Percentiles rank a stretch among this genome's conserved stretches.
Conservation (phyloP, 2,329 filamentous ascomycete genomes). For the Ceratocystis destructans region DNA sequence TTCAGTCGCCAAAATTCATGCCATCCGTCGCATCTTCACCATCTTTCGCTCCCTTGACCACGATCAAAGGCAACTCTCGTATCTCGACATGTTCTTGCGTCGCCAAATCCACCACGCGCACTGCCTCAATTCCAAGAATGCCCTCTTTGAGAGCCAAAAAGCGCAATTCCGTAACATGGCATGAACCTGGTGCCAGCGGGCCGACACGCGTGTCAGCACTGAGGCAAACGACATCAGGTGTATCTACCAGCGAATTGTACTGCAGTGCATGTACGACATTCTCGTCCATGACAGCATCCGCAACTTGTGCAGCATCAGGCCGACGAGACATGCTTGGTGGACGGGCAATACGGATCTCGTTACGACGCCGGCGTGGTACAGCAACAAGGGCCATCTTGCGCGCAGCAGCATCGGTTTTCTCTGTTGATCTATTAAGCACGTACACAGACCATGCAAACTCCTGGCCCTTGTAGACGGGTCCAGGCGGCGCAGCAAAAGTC, state of each 20-base stretch:
- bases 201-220: slow-evolving; percentile 63
- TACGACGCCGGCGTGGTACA: slow-evolving; percentile 49
- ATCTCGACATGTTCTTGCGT: slow-evolving; percentile 68
- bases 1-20: neutral
- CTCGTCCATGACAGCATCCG: slow-evolving; percentile 58
- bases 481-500: slow-evolving; percentile 51
- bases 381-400: slow-evolving; percentile 59
- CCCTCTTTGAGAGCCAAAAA: slow-evolving; percentile 57
- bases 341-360: slow-evolving; percentile 39
- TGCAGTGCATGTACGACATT: slow-evolving; percentile 59
- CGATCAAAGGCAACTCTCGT: slow-evolving; percentile 55
- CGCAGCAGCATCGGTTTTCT: slow-evolving; percentile 28
- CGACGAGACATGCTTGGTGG: slow-evolving; percentile 38
- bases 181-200: slow-evolving; percentile 56
- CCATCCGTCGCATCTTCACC: neutral
- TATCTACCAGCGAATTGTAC: slow-evolving; percentile 47
- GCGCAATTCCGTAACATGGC: slow-evolving; percentile 57
- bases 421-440: slow-evolving; percentile 56
- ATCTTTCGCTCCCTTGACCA: slow-evolving; percentile 32
- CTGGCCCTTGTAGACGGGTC: slow-evolving; percentile 46
- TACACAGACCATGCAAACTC: slow-evolving; percentile 61
- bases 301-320: slow-evolving; percentile 32
- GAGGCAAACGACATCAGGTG: slow-evolving; percentile 57
- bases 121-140: slow-evolving; percentile 54
- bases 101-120: slow-evolving; percentile 58